Evolutionary conservation across 768 basidiomycete genomes (phyloP).

Genomic region (Trametes coccinea): DNA sequence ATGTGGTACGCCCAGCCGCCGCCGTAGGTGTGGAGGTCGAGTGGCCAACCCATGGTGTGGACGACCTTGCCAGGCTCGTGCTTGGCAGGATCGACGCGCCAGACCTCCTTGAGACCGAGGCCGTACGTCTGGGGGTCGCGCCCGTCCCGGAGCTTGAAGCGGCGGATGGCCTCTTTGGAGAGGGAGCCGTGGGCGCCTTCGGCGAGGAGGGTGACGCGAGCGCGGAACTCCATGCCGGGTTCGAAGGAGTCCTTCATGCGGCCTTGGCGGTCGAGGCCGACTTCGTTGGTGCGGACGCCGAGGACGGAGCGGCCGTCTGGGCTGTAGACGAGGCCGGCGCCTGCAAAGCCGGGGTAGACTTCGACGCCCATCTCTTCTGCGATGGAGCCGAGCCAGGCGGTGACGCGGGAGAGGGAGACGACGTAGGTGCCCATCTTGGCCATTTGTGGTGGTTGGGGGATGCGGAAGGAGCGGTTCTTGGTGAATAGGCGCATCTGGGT

Average conservation of each 20-base stretch:
- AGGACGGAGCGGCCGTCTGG: conserved; percentile 60
- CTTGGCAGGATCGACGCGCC: conserved; percentile 71
- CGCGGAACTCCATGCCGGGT: conserved; percentile 94
- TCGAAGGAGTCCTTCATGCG: conserved; percentile 86
- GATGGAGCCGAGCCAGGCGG: conserved; percentile 83
- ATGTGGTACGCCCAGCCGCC: conserved; percentile 97
- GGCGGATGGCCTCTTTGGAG: conserved; percentile 72
- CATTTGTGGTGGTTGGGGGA: conserved; percentile 98
- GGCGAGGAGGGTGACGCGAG: conserved; percentile 88
- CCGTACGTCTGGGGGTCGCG: conserved; percentile 92
- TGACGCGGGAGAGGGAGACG: conserved; percentile 83
- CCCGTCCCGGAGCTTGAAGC: conserved; percentile 70
- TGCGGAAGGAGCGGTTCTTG: conserved; percentile 61
- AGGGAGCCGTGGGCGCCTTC: conserved; percentile 95
- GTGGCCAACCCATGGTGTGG: conserved; percentile 94
- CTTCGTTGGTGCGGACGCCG: conserved; percentile 92
- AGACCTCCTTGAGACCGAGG: conserved; percentile 95
- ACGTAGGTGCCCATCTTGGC: conserved; percentile 92
- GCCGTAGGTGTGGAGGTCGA: conserved; percentile 80
- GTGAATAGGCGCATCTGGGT: conserved; percentile 89
- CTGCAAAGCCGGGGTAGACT: conserved; percentile 96
- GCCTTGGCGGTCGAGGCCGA: conserved; percentile 79
- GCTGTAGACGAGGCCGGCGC: conserved; percentile 76
- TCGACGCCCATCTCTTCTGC: conserved; percentile 91
- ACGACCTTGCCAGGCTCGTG: conserved; percentile 82